Evolutionary conservation across 805 yeast species (phyloP).

Genomic region (Schwanniomyces sp.): DNA sequence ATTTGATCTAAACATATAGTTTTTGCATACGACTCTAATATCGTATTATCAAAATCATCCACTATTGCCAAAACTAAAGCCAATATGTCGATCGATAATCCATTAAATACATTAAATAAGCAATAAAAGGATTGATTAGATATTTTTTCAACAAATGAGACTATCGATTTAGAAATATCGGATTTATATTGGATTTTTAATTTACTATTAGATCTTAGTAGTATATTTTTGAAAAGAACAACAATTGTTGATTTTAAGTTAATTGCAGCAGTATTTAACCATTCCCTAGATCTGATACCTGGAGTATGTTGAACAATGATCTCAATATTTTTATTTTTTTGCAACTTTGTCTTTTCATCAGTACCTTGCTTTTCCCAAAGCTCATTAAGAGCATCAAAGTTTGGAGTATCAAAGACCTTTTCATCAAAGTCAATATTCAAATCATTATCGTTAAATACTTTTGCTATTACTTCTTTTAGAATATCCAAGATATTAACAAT

Average conservation of each 20-base stretch:
- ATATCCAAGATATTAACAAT: slow-evolving; percentile 20
- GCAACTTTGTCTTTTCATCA: not conserved
- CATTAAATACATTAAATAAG: slow-evolving; percentile 28
- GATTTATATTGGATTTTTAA: slow-evolving; percentile 22
- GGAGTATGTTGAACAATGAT: not conserved
- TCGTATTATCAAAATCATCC: slow-evolving; percentile 3
- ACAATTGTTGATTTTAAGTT: slow-evolving; percentile 35
- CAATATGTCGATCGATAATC: slow-evolving; percentile 29
- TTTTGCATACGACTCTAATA: slow-evolving; percentile 6
- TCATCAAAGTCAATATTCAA: slow-evolving; percentile 7
- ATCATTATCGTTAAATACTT: slow-evolving; percentile 31
- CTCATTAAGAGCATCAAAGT: slow-evolving; percentile 10
- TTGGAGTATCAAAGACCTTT: not conserved
- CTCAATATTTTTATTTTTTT: slow-evolving; percentile 4
- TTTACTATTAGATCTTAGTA: slow-evolving; percentile 16
- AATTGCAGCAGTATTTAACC: slow-evolving; percentile 39
- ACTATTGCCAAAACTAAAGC: slow-evolving; percentile 18
- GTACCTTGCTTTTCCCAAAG: slow-evolving; percentile 7
- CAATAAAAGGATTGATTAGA: slow-evolving; percentile 27
- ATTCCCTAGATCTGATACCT: slow-evolving; percentile 20
- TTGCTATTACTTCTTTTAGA: slow-evolving; percentile 17
- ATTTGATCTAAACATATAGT: slow-evolving; percentile 3
- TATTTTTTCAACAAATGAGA: slow-evolving; percentile 21
- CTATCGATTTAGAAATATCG: slow-evolving; percentile 19
- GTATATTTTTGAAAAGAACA: slow-evolving; percentile 27